Evolutionary conservation across 2,329 filamentous ascomycete genomes (phyloP).

Genomic region (Monilinia fructigena): DNA sequence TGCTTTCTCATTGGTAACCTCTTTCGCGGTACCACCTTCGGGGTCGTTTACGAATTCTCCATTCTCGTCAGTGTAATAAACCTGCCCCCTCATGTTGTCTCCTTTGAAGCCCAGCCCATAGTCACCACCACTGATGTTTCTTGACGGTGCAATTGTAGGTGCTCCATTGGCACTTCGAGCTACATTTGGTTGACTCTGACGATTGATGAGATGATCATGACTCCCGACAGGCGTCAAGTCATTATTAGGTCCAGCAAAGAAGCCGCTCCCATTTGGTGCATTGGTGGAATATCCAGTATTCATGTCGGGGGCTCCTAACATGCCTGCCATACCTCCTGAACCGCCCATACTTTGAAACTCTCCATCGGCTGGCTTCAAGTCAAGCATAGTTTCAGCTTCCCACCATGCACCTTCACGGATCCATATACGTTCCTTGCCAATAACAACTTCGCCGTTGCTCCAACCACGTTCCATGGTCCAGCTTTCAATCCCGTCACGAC

Average conservation of each 20-base stretch:
- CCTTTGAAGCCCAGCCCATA: constrained; percentile 88
- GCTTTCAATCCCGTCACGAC: constrained; percentile 86
- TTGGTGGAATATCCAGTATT: constrained; percentile 69
- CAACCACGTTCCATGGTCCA: constrained; percentile 94
- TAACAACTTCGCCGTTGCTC: constrained; percentile 94
- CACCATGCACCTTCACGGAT: constrained; percentile 94
- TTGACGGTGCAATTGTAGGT: constrained; percentile 62
- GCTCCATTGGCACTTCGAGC: constrained; percentile 49
- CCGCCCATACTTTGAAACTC: constrained; percentile 26
- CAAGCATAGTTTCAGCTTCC: constrained; percentile 95
- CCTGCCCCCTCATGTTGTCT: constrained; percentile 70
- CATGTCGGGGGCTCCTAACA: constrained; percentile 58
- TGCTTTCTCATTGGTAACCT: constrained; percentile 68
- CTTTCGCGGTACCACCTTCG: constrained; percentile 73
- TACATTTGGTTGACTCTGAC: constrained; percentile 37
- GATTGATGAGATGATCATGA: constrained; percentile 65
- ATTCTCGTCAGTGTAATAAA: constrained; percentile 68
- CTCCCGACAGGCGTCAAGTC: constrained; percentile 64
- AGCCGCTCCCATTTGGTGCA: constrained; percentile 56
- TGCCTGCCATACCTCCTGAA: constrained; percentile 42
- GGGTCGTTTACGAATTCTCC: constrained; percentile 72
- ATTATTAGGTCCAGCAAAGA: constrained; percentile 64
- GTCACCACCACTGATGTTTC: constrained; percentile 66
- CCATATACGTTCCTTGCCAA: constrained; percentile 92
- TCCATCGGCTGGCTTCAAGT: constrained; percentile 60